Evolutionary conservation across 2,329 filamentous ascomycete species (phyloP).

Genomic region (Byssochlamys sp.): DNA sequence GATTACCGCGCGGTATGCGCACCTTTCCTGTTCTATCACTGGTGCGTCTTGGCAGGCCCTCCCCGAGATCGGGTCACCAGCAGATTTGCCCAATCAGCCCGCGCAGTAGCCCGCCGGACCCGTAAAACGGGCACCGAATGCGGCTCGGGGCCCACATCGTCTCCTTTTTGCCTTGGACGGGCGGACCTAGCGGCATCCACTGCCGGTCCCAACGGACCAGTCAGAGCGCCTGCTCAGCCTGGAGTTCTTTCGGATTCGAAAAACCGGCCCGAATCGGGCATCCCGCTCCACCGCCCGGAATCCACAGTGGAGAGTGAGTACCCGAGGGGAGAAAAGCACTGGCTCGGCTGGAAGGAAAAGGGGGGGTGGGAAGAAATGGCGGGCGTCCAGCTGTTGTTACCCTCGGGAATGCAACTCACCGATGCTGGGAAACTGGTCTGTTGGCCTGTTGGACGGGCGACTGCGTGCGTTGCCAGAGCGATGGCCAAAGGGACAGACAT

Average conservation of each 20-base stretch:
- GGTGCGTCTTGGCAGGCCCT: not conserved
- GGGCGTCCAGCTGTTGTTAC: not conserved
- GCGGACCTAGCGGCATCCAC: slow-evolving; percentile 4
- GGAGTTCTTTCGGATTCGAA: slow-evolving; percentile 12
- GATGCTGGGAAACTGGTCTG: not conserved
- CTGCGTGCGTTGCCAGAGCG: not conserved
- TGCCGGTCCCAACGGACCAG: slow-evolving; percentile 8
- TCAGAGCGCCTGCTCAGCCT: not conserved
- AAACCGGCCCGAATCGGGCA: slow-evolving; percentile 18
- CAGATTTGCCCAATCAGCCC: not conserved
- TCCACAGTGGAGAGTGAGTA: slow-evolving; percentile 4
- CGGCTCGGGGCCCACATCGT: not conserved
- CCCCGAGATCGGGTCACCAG: not conserved
- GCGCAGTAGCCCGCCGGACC: not conserved
- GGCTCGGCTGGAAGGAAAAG: slow-evolving; percentile 9
- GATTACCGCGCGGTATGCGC: not conserved
- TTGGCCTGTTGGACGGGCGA: not conserved
- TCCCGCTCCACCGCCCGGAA: slow-evolving; percentile 15
- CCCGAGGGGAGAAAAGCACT: not conserved
- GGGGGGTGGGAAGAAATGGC: not conserved
- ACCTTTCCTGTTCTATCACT: not conserved
- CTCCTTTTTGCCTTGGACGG: not conserved
- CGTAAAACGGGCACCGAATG: not conserved
- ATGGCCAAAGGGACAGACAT: not conserved
- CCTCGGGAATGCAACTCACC: not conserved